Evolutionary conservation across 2,329 filamentous ascomycete species (phyloP).

Genomic region (Alternaria triticina): DNA sequence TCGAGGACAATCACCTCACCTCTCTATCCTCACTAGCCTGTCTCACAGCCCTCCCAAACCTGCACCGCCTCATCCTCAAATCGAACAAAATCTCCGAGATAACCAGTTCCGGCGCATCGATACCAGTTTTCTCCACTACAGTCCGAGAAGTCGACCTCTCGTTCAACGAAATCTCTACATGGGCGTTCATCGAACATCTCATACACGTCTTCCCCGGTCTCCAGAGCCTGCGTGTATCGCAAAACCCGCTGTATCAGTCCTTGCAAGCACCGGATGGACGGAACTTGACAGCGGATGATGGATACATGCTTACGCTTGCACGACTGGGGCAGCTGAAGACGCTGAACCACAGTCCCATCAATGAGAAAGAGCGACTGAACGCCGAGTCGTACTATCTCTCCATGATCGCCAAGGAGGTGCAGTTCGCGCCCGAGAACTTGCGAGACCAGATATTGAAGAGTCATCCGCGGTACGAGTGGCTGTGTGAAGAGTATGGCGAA

Average conservation of each 20-base stretch:
- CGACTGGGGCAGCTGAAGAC: conserved; percentile 71
- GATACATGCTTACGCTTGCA: conserved; percentile 86
- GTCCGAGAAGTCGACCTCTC: conserved; percentile 53
- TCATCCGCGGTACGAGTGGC: conserved; percentile 74
- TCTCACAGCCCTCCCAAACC: conserved; percentile 64
- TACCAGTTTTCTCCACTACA: conserved; percentile 37
- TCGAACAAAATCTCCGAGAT: conserved; percentile 70
- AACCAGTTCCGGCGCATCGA: conserved; percentile 16
- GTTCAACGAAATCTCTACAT: conserved; percentile 60
- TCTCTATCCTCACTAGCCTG: conserved; percentile 63
- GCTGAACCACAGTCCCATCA: conserved; percentile 76
- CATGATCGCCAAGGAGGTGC: conserved; percentile 78
- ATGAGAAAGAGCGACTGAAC: conserved; percentile 76
- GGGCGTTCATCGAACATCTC: conserved; percentile 77
- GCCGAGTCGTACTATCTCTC: conserved; percentile 94
- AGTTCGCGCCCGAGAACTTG: conserved; percentile 63
- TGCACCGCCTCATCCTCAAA: conserved; percentile 68
- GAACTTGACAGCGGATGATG: conserved; percentile 70
- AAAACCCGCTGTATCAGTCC: conserved; percentile 81
- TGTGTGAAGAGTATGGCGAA: conserved; percentile 79
- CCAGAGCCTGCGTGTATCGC: conserved; percentile 75
- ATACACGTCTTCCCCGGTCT: conserved; percentile 73
- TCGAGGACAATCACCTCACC: conserved; percentile 75
- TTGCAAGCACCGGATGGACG: conserved; percentile 52
- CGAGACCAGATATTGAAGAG: conserved; percentile 60